Percentiles rank a stretch among this genome's conserved stretches.
These are phyloP conservation scores for Teratosphaeria zuluensis DNA, from an alignment of 2,329 filamentous ascomycete genomes.

Conservation along the genomic window DNA sequence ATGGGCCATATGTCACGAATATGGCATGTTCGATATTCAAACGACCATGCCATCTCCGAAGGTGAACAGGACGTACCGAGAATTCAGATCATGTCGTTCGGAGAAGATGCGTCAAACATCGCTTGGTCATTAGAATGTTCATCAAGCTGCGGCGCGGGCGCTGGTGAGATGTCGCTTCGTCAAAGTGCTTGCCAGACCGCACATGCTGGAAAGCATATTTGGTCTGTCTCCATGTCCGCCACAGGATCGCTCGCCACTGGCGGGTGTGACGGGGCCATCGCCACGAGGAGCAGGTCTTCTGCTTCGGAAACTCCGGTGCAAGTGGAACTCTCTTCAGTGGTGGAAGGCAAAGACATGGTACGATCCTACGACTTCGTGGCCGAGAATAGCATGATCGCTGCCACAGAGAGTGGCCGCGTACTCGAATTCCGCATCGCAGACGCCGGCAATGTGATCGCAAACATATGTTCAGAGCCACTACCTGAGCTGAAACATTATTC, in stretches of 20 bases:
- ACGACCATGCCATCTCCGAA: neutral
- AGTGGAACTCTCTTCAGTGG: neutral
- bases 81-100: slow-evolving; percentile 57
- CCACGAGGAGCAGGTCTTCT: neutral
- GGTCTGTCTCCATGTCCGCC: slow-evolving; percentile 50
- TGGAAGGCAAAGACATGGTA: slow-evolving; percentile 37
- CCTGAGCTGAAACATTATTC: slow-evolving; percentile 40
- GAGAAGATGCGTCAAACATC: slow-evolving; percentile 72
- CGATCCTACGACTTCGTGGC: slow-evolving; percentile 56
- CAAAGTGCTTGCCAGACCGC: slow-evolving; percentile 31
- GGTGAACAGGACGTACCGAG: neutral
- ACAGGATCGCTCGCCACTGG: slow-evolving; percentile 50
- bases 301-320: neutral
- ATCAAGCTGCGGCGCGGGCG: neutral
- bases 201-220: slow-evolving; percentile 84
- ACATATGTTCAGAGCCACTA: slow-evolving; percentile 1
- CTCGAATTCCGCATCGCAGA: slow-evolving; percentile 29
- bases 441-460: slow-evolving; percentile 19
- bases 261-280: slow-evolving; percentile 67
- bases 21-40: slow-evolving; percentile 66
- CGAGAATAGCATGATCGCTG: slow-evolving; percentile 45
- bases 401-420: slow-evolving; percentile 49
- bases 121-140: slow-evolving; percentile 42
- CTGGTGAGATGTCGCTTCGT: neutral
- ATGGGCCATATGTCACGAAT: slow-evolving; percentile 88